Evolutionary conservation across 371 early-diverging fungal species (phyloP), one percentile per base, ranked within the genome.

Genomic region (Syncephalastrum contaminatum): DNA sequence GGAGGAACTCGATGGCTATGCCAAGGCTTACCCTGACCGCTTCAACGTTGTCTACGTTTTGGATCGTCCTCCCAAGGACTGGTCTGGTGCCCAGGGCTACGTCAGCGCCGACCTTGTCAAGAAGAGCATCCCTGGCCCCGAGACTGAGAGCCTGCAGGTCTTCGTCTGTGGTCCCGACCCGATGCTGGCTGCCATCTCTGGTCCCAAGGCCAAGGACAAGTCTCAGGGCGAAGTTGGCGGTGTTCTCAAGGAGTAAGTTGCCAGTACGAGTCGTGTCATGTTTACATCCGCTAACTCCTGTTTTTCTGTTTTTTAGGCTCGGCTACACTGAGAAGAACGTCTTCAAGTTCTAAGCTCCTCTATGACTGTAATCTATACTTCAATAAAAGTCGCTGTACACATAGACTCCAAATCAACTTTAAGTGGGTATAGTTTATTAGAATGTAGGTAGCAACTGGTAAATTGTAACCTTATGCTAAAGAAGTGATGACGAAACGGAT

Each of bases 151-250:
- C 56, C 54, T 81, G 54, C 75, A 89, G 57, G 79, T 97, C 59
- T 81, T 93, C 54, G 92, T 95, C 41, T 98, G 98, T 18, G 63
- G 98, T 49, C 96, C 96, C 30, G 68, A 75, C 47, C 86, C 84
- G 10, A 86, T 96, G 88, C 77, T 97, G 63, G 79, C 82, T 54
- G 59, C 75, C 14, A 62, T 97, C 43, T 82, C 91, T 57, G 99
- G 99, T n/a, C 60, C 80, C 54, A 97, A 96, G 82, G 79, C 72
- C n/a, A 75, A 77, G 50, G 89, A 91, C 62, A 82, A 79, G 53
- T 78, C 81, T 41, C 99, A 97, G 73, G 98, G 99, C 36, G 86
- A 87, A 58, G 66, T 92, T 58, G 64, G 66, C 64, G 86, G 98
- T 51, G 66, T 93, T 10, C 80, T 99, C 51, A 88, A 90, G 80